These are phyloP conservation scores for Tuber aestivum DNA, from an alignment of 495 filamentous ascomycete species.

Conservation along the genomic window DNA sequence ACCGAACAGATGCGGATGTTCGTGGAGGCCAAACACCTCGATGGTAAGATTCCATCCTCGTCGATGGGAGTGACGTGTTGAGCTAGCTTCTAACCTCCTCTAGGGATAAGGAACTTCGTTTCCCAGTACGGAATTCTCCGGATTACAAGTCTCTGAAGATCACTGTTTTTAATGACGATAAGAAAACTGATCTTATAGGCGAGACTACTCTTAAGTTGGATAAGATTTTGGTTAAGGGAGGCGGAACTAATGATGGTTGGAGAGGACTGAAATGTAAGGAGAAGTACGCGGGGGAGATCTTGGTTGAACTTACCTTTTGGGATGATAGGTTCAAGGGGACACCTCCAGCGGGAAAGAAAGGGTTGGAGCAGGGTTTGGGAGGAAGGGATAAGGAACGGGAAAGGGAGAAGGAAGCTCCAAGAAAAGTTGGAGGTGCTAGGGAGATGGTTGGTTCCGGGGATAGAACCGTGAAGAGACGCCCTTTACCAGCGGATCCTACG, in stretches of 20 bases:
- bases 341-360: conserved; percentile 20
- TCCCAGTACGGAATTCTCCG: conserved; percentile 88
- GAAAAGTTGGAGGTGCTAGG: conserved; percentile 37
- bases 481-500: conserved; percentile 34
- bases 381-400: conserved; percentile 35
- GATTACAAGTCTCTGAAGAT: conserved; percentile 94
- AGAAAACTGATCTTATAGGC: conserved; percentile 90
- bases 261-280: conserved; percentile 77
- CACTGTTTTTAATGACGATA: conserved; percentile 95
- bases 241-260: conserved; percentile 90
- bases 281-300: conserved; percentile 90
- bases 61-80: conserved; percentile 6
- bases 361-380: conserved; percentile 14
- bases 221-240: conserved; percentile 73
- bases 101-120: conserved; percentile 97
- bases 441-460: conserved; percentile 33
- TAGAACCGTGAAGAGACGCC: conserved; percentile 32
- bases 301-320: conserved; percentile 94
- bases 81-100: conserved; percentile 31
- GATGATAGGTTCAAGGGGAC: conserved; percentile 77
- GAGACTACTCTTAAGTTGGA: conserved; percentile 82
- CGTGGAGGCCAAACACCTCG: conserved; percentile 90
- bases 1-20: conserved; percentile 92
- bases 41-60: conserved; percentile 59
- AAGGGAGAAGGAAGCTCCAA: conserved; percentile 27